Base-by-base conservation (phyloP, 305 asterid genomes). In the Fraxinus sp. region DNA sequence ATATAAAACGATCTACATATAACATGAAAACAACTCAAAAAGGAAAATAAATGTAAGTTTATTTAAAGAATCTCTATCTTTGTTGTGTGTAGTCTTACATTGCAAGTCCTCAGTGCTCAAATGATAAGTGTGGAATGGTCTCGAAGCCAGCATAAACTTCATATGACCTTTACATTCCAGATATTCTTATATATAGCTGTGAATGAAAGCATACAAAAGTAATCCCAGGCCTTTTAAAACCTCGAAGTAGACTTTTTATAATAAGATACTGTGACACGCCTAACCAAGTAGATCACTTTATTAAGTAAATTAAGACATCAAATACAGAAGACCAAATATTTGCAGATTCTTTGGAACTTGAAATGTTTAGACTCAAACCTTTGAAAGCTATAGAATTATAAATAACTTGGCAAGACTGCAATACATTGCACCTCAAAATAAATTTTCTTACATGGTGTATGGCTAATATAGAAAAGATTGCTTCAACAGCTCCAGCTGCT, bases 401-500 rank as follows among this genome's bases (percentile, higher is more conserved):
- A 49, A 37, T 33, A 66, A 68, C 68, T 16, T 24, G 32, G 81
- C 55, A 24, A 52, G 68, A 84, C 57, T 22, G 41, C 10, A 76
- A 84, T 32, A 73, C 32, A 59, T 81, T 9, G 22, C 26, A 78
- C 11, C 13, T 6, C 35, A 75, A 57, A 36, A 71, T 55, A 49
- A 30, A 76, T 70, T 75, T 78, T 52, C 94, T 89, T 87, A 96
- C 99, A 83, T 93, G 90, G 89, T 91, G 95, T 86, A 96, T 89
- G 64, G 99, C 90, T 88, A 96, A 83, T 81, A 93, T 85, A 59
- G 94, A 80, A 77, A 96, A 94, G 84, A 93, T 86, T 81, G 98
- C 98, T 86, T 96, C 99, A 43, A 96, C 99, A 37, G 98, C 96
- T 86, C 99, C 98, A 62, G 99, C 98, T 62, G 99, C 99, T 75